phyloP scores from a whole-genome alignment of 2,329 filamentous ascomycete species.

The Fusarium sp. region DNA sequence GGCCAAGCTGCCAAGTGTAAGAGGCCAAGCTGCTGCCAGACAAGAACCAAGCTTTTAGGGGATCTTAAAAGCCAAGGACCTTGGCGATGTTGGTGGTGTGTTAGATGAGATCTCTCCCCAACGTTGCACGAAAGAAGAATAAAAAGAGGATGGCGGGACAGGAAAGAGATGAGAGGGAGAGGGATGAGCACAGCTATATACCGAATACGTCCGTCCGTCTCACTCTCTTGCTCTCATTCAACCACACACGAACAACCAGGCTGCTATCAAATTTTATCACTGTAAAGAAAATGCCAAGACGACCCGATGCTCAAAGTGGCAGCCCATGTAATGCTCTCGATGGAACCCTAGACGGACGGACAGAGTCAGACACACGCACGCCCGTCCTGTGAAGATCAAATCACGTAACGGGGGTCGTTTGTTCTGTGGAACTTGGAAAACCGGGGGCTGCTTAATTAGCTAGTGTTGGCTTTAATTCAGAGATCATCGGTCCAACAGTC shows the following conservation, averaged over 20 bases:
- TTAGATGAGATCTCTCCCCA: not conserved
- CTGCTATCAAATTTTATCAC: not conserved
- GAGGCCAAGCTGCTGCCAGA: conserved; percentile 15
- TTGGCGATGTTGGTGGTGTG: conserved; percentile 4
- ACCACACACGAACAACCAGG: not conserved
- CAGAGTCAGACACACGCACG: not conserved
- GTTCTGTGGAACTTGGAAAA: not conserved
- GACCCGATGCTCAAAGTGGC: conserved; percentile 35
- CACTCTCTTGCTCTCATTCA: not conserved
- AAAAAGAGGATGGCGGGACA: not conserved
- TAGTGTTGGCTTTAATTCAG: not conserved
- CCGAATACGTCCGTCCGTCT: not conserved
- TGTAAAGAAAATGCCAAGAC: conserved; percentile 17
- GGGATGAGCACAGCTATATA: conserved; percentile 20
- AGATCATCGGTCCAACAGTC: conserved; percentile 9
- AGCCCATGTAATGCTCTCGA: conserved; percentile 17
- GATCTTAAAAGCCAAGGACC: not conserved
- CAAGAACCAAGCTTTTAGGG: conserved; percentile 15
- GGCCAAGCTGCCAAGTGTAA: conserved; percentile 21
- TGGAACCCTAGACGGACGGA: conserved; percentile 24
- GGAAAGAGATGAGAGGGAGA: not conserved
- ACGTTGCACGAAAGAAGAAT: conserved; percentile 5
- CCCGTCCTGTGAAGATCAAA: conserved; percentile 24
- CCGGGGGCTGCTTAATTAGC: not conserved
- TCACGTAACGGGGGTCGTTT: conserved; percentile 34